Percentiles rank a stretch among this genome's conserved stretches.
These are phyloP conservation scores for Ophiostoma triangulosporum DNA, from an alignment of 2,329 filamentous ascomycete species.

Conservation along the genomic window DNA sequence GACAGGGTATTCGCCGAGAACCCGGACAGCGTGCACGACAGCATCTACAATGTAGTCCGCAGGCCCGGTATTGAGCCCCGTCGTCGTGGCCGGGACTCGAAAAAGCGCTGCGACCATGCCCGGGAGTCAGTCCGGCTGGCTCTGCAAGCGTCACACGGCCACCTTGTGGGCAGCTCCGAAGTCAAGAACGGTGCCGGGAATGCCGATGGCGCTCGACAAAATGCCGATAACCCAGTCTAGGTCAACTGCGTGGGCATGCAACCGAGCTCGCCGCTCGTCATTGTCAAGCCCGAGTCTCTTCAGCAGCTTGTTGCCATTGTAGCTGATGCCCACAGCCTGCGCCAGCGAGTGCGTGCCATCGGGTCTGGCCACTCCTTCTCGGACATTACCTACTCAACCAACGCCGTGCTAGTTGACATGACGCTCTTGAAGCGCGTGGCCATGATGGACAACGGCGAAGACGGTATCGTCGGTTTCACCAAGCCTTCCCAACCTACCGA, in stretches of 20 bases:
- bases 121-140: slow-evolving; percentile 7
- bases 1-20: slow-evolving; percentile 11
- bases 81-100: slow-evolving; percentile 8
- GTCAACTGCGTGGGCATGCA: slow-evolving; percentile 16
- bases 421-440: slow-evolving; percentile 11
- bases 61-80: slow-evolving; percentile 4
- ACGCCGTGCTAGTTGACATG: slow-evolving; percentile 15
- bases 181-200: slow-evolving; percentile 1
- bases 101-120: slow-evolving; percentile 8
- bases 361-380: slow-evolving; percentile 19
- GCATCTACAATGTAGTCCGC: slow-evolving; percentile 11
- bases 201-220: background rate
- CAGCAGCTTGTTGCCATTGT: slow-evolving; percentile 16
- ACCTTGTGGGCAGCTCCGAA: background rate
- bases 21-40: slow-evolving; percentile 7
- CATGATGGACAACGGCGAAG: slow-evolving; percentile 14
- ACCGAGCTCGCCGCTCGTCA: slow-evolving; percentile 12
- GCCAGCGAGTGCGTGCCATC: slow-evolving; percentile 15
- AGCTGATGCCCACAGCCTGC: slow-evolving; percentile 11
- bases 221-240: slow-evolving; percentile 8
- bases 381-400: slow-evolving; percentile 14
- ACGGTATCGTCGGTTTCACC: slow-evolving; percentile 10
- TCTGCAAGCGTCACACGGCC: slow-evolving; percentile 4
- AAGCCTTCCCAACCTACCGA: background rate
- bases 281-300: slow-evolving; percentile 13